phyloP scores from a whole-genome alignment of 495 filamentous ascomycete species.

The Xylaria cubensis region DNA sequence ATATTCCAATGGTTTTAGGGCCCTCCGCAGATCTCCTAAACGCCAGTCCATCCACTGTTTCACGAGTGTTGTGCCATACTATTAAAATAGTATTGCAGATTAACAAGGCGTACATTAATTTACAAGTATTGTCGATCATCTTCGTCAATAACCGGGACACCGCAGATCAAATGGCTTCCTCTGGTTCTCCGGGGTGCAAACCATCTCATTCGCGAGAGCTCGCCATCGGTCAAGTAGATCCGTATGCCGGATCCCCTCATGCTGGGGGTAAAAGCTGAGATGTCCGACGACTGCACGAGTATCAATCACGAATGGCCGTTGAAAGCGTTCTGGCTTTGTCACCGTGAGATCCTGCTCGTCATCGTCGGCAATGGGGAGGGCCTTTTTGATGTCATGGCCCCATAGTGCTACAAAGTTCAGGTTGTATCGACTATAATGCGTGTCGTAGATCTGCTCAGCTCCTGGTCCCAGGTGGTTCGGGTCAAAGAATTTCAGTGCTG shows the following conservation, averaged over 20 bases:
- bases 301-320: conserved; percentile 55
- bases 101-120: neutral
- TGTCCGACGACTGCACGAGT: conserved; percentile 59
- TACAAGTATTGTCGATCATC: neutral
- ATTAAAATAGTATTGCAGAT: conserved; percentile 1
- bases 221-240: conserved; percentile 61
- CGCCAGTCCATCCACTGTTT: neutral
- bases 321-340: conserved; percentile 33
- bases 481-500: conserved; percentile 26
- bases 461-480: conserved; percentile 31
- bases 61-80: neutral
- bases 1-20: neutral
- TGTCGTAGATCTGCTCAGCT: conserved; percentile 51
- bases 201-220: conserved; percentile 58
- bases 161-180: conserved; percentile 38
- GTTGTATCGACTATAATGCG: conserved; percentile 52
- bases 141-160: conserved; percentile 38
- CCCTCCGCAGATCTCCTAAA: neutral
- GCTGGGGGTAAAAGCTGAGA: conserved; percentile 51
- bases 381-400: conserved; percentile 47
- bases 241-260: conserved; percentile 53
- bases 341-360: conserved; percentile 44
- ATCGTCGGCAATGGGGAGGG: conserved; percentile 40
- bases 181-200: conserved; percentile 34
- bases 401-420: conserved; percentile 57